Conservation (phyloP, 306 rosid genomes). For the Abrus precatorius region DNA sequence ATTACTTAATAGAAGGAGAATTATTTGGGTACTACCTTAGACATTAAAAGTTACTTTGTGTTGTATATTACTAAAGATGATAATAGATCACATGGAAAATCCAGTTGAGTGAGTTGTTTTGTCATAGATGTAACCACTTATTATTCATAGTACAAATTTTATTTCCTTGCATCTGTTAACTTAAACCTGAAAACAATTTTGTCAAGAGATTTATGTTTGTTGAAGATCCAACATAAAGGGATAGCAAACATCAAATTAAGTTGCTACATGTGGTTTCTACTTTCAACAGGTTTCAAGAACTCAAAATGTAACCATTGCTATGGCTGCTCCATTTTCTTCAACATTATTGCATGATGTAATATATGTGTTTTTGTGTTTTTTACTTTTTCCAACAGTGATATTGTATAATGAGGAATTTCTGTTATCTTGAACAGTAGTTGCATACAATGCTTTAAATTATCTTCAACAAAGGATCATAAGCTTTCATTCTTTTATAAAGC, state of each 20-base stretch:
- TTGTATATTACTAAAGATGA: constrained; percentile 19
- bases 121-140: constrained; percentile 31
- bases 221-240: constrained; percentile 15
- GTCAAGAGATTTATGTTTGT: constrained; percentile 30
- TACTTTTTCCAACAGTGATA: constrained; percentile 2
- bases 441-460: constrained; percentile 43
- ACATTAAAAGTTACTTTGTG: constrained; percentile 10
- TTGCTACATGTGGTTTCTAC: background rate
- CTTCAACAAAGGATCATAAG: constrained; percentile 64
- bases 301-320: constrained; percentile 18
- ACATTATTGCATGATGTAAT: constrained; percentile 5
- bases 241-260: constrained; percentile 24
- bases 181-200: constrained; percentile 37
- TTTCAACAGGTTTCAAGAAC: constrained; percentile 28
- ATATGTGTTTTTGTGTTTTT: constrained; percentile 14
- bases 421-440: constrained; percentile 33
- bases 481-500: constrained; percentile 38
- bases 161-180: constrained; percentile 37
- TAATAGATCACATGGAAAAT: constrained; percentile 8
- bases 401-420: background rate
- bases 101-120: constrained; percentile 14
- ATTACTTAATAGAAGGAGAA: constrained; percentile 24
- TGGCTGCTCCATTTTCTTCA: constrained; percentile 20
- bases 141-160: constrained; percentile 7
- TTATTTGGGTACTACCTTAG: constrained; percentile 20